Percentiles rank a stretch among this genome's conserved stretches.
Conservation (phyloP, 441 rosid species). For the Gossypium davidsonii region DNA sequence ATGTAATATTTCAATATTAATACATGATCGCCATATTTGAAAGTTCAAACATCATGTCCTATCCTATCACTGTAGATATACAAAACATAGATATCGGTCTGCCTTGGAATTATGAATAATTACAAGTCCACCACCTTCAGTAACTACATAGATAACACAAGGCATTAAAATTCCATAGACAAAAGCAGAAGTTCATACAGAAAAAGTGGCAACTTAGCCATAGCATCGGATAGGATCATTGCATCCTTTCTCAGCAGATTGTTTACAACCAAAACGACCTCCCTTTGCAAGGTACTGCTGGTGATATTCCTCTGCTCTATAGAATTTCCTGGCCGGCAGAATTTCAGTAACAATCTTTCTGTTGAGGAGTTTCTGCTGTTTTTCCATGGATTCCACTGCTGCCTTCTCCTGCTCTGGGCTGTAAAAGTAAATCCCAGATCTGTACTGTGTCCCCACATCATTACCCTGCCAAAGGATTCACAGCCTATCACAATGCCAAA, state of each 20-base stretch:
- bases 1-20: neutral
- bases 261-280: slow-evolving; percentile 65
- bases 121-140: neutral
- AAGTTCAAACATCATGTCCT: neutral
- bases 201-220: slow-evolving; percentile 35
- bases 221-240: slow-evolving; percentile 84
- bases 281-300: slow-evolving; percentile 87
- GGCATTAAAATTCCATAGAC: neutral
- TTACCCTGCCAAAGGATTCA: slow-evolving; percentile 46
- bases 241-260: slow-evolving; percentile 74
- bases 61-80: neutral
- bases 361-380: slow-evolving; percentile 50
- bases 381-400: slow-evolving; percentile 57
- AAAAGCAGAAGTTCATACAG: neutral
- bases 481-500: slow-evolving; percentile 7
- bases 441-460: slow-evolving; percentile 83
- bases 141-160: neutral
- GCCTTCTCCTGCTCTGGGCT: slow-evolving; percentile 79
- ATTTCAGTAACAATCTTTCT: slow-evolving; percentile 74
- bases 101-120: neutral
- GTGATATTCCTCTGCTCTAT: slow-evolving; percentile 77
- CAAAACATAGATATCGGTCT: neutral
- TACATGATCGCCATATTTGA: neutral
- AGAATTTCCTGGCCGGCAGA: slow-evolving; percentile 81
- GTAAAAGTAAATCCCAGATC: slow-evolving; percentile 83